Base-by-base conservation (phyloP, 1,284 basidiomycete species). In the Jaminaea rosea region DNA sequence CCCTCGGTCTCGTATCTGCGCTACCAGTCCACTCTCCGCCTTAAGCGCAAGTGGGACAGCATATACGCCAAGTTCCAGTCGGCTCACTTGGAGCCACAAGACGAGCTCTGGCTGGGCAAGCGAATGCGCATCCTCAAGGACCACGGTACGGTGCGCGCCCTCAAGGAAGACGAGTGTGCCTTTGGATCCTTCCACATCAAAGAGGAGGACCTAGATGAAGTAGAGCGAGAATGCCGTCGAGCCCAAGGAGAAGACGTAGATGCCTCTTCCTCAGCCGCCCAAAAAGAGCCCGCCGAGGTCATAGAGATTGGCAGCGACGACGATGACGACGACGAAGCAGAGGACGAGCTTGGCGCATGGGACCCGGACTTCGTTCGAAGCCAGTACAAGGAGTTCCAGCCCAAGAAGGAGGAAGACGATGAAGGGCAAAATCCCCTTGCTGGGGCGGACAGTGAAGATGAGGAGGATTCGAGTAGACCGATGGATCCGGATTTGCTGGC, bases 21-120 rank as follows among this genome's bases (percentile, higher is more conserved):
- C 27, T 60, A 64, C 34, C 61, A 68, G 41, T 66, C 63, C 9
- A 62, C 61, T 1, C 56, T 64, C 47, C 60, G 67, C 1, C 67
- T 72, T 32, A 67, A 70, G 21, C 49, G 41, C 44, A 65, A 65
- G 26, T 72, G 69, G 69, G 68, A 72, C 29, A 52, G 54, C 42
- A 72, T 72, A 34, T 67, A 62, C 39, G 63, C 67, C 23, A 59
- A 61, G 11, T 72, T 69, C 58, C 62, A 64, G 19, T 62, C 69
- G 39, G 68, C 69, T 6, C 69, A 72, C 26, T 26, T 72, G 21
- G 55, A 64, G 23, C 59, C 63, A 19, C 68, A 72, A 47, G 67
- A 70, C 47, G 69, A 72, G 52, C 65, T 72, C n/a, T 62, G 66
- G 32, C 60, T 71, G n/a, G 66, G 68, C 13, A 23, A 44, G 24